Conservation (phyloP, 257 asterid genomes). For the Euphrasia confusa region DNA sequence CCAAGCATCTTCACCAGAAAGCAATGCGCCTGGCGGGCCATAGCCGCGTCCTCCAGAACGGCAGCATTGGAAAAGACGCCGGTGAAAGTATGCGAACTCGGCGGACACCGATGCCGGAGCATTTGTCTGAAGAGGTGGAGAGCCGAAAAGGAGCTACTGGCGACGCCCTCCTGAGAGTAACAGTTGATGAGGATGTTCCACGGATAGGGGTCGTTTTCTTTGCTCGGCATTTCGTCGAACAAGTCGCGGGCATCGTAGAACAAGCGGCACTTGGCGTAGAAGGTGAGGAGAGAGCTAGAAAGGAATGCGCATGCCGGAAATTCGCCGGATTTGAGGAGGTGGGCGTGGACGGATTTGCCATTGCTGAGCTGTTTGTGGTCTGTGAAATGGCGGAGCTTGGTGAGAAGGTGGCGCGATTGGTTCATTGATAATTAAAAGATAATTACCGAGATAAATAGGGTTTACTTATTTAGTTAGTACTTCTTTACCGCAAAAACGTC, state of each 20-base stretch:
- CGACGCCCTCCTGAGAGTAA: slow-evolving; percentile 48
- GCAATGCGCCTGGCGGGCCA: slow-evolving; percentile 52
- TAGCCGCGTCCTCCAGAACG: slow-evolving; percentile 13
- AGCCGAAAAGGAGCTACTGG: slow-evolving; percentile 39
- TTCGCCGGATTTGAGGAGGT: slow-evolving; percentile 55
- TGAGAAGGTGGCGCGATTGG: slow-evolving; percentile 44
- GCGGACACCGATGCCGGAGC: slow-evolving; percentile 38
- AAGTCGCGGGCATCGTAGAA: slow-evolving; percentile 46
- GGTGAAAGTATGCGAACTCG: slow-evolving; percentile 65
- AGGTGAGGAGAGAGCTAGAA: slow-evolving; percentile 56
- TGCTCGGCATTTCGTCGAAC: slow-evolving; percentile 47
- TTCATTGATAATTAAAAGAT: slow-evolving; percentile 28
- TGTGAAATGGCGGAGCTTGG: slow-evolving; percentile 48
- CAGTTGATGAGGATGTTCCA: slow-evolving; percentile 55
- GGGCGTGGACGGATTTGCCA: slow-evolving; percentile 58
- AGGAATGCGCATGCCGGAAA: slow-evolving; percentile 40
- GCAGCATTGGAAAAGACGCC: slow-evolving; percentile 61
- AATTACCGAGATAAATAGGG: neutral
- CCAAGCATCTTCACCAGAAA: slow-evolving; percentile 38
- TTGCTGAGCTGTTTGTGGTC: slow-evolving; percentile 32
- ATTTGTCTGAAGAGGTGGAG: slow-evolving; percentile 46
- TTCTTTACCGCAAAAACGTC: too few relatives aligned
- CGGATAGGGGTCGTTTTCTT: slow-evolving; percentile 30
- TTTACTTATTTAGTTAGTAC: too few relatives aligned
- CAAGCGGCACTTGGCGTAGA: slow-evolving; percentile 66